Conservation (phyloP, 371 early-diverging fungal species). For the Phascolomyces articulosus region DNA sequence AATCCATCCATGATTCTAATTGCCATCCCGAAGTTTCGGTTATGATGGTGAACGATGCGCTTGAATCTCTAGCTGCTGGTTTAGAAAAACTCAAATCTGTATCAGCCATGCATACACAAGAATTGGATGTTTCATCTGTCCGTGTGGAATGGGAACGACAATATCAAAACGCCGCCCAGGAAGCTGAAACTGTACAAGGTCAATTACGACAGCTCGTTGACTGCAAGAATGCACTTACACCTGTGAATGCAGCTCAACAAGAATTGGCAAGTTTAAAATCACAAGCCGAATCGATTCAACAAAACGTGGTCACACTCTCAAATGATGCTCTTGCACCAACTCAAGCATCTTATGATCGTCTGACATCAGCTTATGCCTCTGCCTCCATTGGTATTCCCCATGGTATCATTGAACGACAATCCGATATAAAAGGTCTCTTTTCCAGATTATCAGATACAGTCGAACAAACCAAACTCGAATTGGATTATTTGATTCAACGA, state of each 20-base stretch:
- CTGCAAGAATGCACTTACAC: not conserved
- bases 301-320: not conserved
- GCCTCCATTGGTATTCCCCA: not conserved
- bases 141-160: constrained; percentile 26
- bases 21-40: not conserved
- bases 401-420: constrained; percentile 8
- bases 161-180: not conserved
- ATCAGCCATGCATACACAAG: not conserved
- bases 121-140: constrained; percentile 11
- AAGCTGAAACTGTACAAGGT: constrained; percentile 14
- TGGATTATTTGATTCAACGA: constrained; percentile 14
- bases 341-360: not conserved
- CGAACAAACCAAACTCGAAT: constrained; percentile 13
- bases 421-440: constrained; percentile 8
- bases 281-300: not conserved
- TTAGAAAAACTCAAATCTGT: not conserved
- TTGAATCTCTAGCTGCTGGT: not conserved
- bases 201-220: constrained; percentile 20
- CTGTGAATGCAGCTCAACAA: not conserved
- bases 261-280: not conserved
- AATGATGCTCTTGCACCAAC: not conserved
- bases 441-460: constrained; percentile 18
- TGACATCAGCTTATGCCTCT: not conserved
- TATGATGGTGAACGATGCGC: not conserved
- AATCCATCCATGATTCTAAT: not conserved